Conservation (phyloP, 1,284 basidiomycete genomes). For the Puccinia triticina region DNA sequence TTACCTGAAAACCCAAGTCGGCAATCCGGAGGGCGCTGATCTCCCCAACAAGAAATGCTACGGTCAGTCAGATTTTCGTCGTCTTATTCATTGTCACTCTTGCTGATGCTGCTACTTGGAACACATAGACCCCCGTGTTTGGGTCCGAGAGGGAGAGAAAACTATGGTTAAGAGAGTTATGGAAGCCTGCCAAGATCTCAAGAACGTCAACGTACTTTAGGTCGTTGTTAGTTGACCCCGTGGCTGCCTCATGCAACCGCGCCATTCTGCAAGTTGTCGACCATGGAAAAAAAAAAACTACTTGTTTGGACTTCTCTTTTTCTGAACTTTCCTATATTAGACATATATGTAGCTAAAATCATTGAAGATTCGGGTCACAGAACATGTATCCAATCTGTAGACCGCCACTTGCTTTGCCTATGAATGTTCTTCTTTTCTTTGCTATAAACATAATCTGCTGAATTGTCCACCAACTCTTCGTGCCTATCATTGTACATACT, state of each 20-base stretch:
- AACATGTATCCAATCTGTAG: constrained; percentile 22
- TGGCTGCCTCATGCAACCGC: too few relatives aligned
- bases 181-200: constrained; percentile 83
- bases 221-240: neutral
- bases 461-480: neutral
- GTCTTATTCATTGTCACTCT: constrained; percentile 58
- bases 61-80: constrained; percentile 7
- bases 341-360: neutral
- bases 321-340: too few relatives aligned
- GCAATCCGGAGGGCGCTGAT: constrained; percentile 88
- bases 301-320: too few relatives aligned
- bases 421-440: neutral
- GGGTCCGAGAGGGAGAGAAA: constrained; percentile 98
- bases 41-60: constrained; percentile 91
- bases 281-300: too few relatives aligned
- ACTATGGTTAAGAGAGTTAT: constrained; percentile 84
- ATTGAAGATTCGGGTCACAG: neutral
- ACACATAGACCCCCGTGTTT: constrained; percentile 73
- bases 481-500: neutral
- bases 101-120: constrained; percentile 67
- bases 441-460: neutral
- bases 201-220: constrained; percentile 47
- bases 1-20: constrained; percentile 77
- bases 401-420: neutral
- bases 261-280: too few relatives aligned